Evolutionary conservation across 768 basidiomycete species (phyloP).

Genomic region (Agrocybe praecox): DNA sequence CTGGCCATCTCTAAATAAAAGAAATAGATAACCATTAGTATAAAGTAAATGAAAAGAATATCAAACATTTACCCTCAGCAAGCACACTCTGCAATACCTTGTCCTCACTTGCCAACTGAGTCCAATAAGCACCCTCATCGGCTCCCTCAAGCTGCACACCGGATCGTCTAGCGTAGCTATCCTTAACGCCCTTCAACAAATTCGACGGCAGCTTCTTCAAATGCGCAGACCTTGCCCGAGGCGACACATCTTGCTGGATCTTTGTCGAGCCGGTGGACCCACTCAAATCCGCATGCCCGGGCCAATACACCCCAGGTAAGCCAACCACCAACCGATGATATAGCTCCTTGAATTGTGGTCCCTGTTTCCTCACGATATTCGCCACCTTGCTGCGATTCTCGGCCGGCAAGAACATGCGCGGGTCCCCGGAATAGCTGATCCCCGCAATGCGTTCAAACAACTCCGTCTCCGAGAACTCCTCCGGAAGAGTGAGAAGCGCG

Average conservation of each 20-base stretch:
- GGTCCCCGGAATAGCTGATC: slow-evolving; percentile 88
- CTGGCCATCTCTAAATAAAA: slow-evolving; percentile 60
- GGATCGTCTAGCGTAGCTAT: slow-evolving; percentile 42
- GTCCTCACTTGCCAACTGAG: slow-evolving; percentile 67
- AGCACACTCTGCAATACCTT: slow-evolving; percentile 52
- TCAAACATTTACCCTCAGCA: slow-evolving; percentile 45
- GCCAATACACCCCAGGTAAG: slow-evolving; percentile 82
- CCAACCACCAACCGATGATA: slow-evolving; percentile 82
- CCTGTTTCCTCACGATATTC: slow-evolving; percentile 88
- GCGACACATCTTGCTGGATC: slow-evolving; percentile 76
- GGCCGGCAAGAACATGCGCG: slow-evolving; percentile 90
- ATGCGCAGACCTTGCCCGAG: slow-evolving; percentile 71
- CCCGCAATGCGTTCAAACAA: slow-evolving; percentile 87
- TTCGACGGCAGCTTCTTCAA: slow-evolving; percentile 77
- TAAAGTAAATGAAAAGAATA: slow-evolving; percentile 2
- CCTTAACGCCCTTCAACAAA: slow-evolving; percentile 59
- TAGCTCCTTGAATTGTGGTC: slow-evolving; percentile 81
- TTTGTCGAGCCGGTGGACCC: slow-evolving; percentile 12
- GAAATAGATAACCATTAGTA: neutral
- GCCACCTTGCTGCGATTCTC: slow-evolving; percentile 95
- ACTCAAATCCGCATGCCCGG: slow-evolving; percentile 30
- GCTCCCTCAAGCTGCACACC: slow-evolving; percentile 46
- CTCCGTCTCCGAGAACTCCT: slow-evolving; percentile 76
- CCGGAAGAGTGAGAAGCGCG: slow-evolving; percentile 86
- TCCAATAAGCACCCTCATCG: slow-evolving; percentile 80